Base-by-base conservation (phyloP, 2,329 filamentous ascomycete genomes). In the Pseudogymnoascus destructans region DNA sequence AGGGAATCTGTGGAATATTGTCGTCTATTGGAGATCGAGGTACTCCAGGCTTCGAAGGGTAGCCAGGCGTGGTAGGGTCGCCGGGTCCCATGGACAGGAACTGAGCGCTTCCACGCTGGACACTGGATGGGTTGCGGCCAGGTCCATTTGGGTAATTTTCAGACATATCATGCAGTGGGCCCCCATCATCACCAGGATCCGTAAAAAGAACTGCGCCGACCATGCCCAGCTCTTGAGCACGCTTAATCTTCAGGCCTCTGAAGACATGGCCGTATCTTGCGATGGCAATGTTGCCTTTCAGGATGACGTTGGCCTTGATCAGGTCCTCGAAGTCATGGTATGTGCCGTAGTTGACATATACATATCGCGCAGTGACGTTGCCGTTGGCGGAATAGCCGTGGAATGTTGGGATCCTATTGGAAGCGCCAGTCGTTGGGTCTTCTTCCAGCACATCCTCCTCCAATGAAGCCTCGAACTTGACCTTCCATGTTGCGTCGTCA, bases 381-480 rank as follows among this genome's bases (percentile, higher is more conserved):
- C 92, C 92, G 61, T 78, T 91, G 3, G 90, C 90, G 3, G 89
- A 95, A 71, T 96, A 97, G 57, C 92, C 93, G 68, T 97, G 92
- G 74, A 97, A 97, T 0, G 86, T 92, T 1, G 92, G 90, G 21
- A 97, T 79, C 27, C 89, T 78, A 66, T 90, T 79, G 8, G 79
- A 72, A 49, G 89, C 74, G 19, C 82, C 79, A 15, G 84, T 89
- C 0, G 90, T 95, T 2, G 83, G 79, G 69, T 98, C 93, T 57
- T 95, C 85, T 0, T 89, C 78, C 4, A 97, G 74, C 1, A 92
- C 78, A 67, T 95, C 89, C 70, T 98, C 93, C 64, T 87, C 82
- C 38, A 97, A 73, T 1, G 81, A 84, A 0, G 91, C 92, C 68
- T 90, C 83, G 66, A 85, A 95, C n/a, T 79, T 77, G 25, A 91